Evolutionary conservation across 306 rosid genomes (phyloP), one percentile per base, ranked within the genome.

Genomic region (Calophaca sinica): DNA sequence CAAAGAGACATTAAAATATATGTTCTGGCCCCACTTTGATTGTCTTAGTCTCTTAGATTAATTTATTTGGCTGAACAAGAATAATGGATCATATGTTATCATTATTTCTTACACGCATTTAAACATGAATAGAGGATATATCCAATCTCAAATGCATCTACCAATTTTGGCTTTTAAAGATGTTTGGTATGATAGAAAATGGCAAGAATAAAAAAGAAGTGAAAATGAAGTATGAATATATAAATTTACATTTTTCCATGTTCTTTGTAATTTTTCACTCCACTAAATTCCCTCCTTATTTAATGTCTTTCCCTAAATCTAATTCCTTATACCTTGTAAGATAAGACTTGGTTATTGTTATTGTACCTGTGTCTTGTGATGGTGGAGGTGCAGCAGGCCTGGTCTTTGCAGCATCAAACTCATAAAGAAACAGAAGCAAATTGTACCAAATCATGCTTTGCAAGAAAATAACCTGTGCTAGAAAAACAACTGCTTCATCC

Each of bases 371-470:
- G 78, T 32, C 80, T 73, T 88, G 90, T 33, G 93, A 80, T 70
- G 90, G 73, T 71, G 88, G 26, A 20, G 26, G 84, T 68, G 83
- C 68, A 76, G 77, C 68, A 61, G 89, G 62, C 36, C 85, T 79
- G 26, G 87, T 75, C 54, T 84, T 88, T 0, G 89, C 89, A 36
- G 93, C 90, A 84, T 82, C 83, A 77, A 90, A 78, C 83, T 93
- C 98, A 54, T 85, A 91, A 53, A 93, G 89, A 79, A 93, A 89
- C 86, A 93, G 46, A 5, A 93, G 63, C 61, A 89, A 58, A 73
- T 91, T 93, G 84, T 93, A 89, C 98, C 98, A 94, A 20, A 94
- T 51, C 68, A 94, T 74, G 86, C 98, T 94, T 68, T 94, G 98
- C 73, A 94, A 82, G 78, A 87, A 91, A 77, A 94, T 85, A 63